Percentiles rank a stretch among this genome's conserved stretches.
phyloP scores from a whole-genome alignment of 2,329 filamentous ascomycete species.

The Diaporthe australafricana region DNA sequence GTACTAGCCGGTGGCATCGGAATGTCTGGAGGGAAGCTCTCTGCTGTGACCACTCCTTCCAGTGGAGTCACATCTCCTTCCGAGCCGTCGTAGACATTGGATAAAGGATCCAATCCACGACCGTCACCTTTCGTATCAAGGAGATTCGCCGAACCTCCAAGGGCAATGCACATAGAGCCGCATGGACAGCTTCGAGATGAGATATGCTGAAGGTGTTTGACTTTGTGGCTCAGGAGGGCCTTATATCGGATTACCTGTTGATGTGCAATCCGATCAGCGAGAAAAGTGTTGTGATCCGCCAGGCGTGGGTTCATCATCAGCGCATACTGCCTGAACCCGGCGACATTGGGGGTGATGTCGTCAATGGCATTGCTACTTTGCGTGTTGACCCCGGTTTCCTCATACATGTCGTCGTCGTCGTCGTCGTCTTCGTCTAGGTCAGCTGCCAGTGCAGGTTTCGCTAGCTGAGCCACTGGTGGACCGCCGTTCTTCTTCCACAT shows the following conservation, averaged over 20 bases:
- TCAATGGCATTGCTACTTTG: conserved; percentile 73
- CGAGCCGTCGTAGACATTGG: conserved; percentile 65
- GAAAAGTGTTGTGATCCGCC: conserved; percentile 63
- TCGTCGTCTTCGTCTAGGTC: conserved; percentile 57
- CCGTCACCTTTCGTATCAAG: conserved; percentile 70
- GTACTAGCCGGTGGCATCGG: conserved; percentile 82
- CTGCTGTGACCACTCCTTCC: conserved; percentile 76
- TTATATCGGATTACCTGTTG: conserved; percentile 87
- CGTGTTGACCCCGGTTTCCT: conserved; percentile 71
- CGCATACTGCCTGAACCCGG: conserved; percentile 83
- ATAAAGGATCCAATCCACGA: conserved; percentile 68
- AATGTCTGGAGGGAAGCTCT: conserved; percentile 84
- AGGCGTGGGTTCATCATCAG: conserved; percentile 80
- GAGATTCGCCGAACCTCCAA: conserved; percentile 74
- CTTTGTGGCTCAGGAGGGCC: conserved; percentile 74
- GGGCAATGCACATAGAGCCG: conserved; percentile 70
- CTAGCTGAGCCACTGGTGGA: conserved; percentile 63
- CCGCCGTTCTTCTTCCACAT: conserved; percentile 66
- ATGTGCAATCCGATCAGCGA: conserved; percentile 84
- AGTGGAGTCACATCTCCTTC: conserved; percentile 75
- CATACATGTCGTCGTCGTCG: conserved; percentile 64
- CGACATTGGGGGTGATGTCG: conserved; percentile 76
- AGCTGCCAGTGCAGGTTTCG: conserved; percentile 46
- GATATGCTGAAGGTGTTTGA: conserved; percentile 75
- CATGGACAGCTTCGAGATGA: conserved; percentile 67